Base-by-base conservation (phyloP, 371 early-diverging fungal species). In the Apophysomyces ossiformis region DNA sequence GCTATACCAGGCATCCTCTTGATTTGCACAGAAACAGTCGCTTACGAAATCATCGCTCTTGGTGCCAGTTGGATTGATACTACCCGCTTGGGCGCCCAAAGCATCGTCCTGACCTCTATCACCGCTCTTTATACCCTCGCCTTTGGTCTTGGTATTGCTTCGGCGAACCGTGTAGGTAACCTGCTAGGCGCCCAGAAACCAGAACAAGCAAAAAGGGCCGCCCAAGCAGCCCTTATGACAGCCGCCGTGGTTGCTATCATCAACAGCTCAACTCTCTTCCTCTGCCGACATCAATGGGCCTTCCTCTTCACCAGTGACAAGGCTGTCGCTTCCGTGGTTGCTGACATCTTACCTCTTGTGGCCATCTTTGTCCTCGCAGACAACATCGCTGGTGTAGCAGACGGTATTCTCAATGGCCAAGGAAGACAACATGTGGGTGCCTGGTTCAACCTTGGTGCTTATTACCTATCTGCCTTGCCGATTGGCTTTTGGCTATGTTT, bases 41-140 rank as follows among this genome's bases (percentile, higher is more conserved):
- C 83, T 2, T 79, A 76, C 60, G 79, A 79, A 58, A 74, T 79
- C 36, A 66, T 81, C 43, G 94, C 93, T 0, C 72, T 96, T 57
- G 90, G 88, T 0, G 91, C 94, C 2, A 87, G 89, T 56, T 89
- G 88, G 72, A 75, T 96, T n/a, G 93, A 95, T 38, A 89, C 87
- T 21, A 69, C 76, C 7, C 77, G 86, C n/a, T 81, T 95, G 44
- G 95, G 95, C 7, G 93, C 95, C 13, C 95, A 95, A 67, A 86
- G 90, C 54, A 83, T 95, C 38, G 84, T 91, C 21, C 77, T 95
- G 44, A 92, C 90, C 38, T 91, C 93, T 0, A 83, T 85, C 18
- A 74, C 86, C 18, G 69, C 91, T 60, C 73, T 89, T 0, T 95
- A 90, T 75, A 90, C 89, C 54, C 44, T 90, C 7, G 84, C 88